Percentiles rank a stretch among this genome's conserved stretches.
phyloP scores from a whole-genome alignment of 768 basidiomycete genomes.

The Calocybe gangraenosa region DNA sequence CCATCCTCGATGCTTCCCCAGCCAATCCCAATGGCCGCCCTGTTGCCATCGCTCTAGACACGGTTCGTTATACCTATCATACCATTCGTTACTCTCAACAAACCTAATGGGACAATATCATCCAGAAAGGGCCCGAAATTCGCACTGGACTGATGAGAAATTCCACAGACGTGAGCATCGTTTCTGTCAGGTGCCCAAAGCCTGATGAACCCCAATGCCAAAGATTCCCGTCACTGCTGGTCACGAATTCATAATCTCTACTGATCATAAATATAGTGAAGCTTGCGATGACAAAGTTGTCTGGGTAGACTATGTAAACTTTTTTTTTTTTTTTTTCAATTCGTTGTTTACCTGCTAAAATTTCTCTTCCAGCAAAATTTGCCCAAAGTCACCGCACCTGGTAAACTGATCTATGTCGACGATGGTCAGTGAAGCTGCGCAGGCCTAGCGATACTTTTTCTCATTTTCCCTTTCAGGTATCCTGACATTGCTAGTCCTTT shows the following conservation, averaged over 20 bases:
- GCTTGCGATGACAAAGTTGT: conserved; percentile 78
- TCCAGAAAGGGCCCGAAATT: conserved; percentile 98
- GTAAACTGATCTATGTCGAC: conserved; percentile 96
- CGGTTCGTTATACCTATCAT: conserved; percentile 46
- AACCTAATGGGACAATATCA: conserved; percentile 10
- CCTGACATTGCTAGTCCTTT: conserved; percentile 87
- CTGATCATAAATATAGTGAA: conserved; percentile 77
- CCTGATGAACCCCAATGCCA: conserved; percentile 1
- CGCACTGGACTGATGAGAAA: conserved; percentile 92
- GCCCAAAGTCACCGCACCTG: conserved; percentile 93
- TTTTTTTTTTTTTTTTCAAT: conserved; percentile 2
- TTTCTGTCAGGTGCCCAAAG: neutral
- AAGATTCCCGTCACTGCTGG: conserved; percentile 84
- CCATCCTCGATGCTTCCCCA: conserved; percentile 17
- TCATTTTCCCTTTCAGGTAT: conserved; percentile 47
- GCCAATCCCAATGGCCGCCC: conserved; percentile 80
- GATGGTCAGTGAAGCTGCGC: conserved; percentile 55
- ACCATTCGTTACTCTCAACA: neutral
- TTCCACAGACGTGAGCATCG: conserved; percentile 70
- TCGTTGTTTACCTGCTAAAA: neutral
- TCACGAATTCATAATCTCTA: conserved; percentile 90
- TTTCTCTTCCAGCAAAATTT: conserved; percentile 65
- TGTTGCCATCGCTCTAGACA: conserved; percentile 96
- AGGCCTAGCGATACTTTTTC: neutral
- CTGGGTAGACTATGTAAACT: conserved; percentile 90